Base-by-base conservation (phyloP, 257 asterid genomes). In the Solanum sejunctum region DNA sequence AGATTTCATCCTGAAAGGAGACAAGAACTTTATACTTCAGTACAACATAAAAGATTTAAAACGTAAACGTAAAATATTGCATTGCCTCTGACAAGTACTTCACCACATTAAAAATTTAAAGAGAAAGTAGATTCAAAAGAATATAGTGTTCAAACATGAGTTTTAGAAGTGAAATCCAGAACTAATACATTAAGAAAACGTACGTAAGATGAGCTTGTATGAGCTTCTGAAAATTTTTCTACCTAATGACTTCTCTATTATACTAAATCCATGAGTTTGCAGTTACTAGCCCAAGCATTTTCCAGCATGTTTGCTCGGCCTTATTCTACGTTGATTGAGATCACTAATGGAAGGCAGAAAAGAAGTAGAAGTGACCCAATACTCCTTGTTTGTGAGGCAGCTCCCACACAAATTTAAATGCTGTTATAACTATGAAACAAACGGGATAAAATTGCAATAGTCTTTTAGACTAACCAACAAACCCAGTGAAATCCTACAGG, bases 1-100 rank as follows among this genome's bases (percentile, higher is more conserved):
- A 90, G 86, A 92, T 89, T 84, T 95, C 98, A 87, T 96, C 90
- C 89, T 91, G 93, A 43, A 83, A 54, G 87, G 36, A 32, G 26
- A 26, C 70, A 89, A 85, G 83, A 56, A 67, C 58, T 55, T 52
- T 49, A 72, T 75, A 36, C 79, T 82, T 55, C 58, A 78, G 45
- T 0, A 52, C 64, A 78, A 78, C 83, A 54, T 15, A 78, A 78
- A 32, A 52, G 18, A 78, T 28, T 52, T 78, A 28, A 78, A 78
- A 8, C 0, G 6, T 16, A 8, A 26, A 78, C 20, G 12, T 10
- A 52, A 52, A 52, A 28, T 28, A 78, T 9, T 52, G 49, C 66
- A 28, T 9, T n/a, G 49, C 28, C 83, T 26, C 64, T 3, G 49
- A 28, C 49, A 78, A 52, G 49, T 78, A 78, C 47, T 78, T 52